Evolutionary conservation across 2,329 filamentous ascomycete species (phyloP), one percentile per base, ranked within the genome.

Genomic region (Aspergillus caelatus): DNA sequence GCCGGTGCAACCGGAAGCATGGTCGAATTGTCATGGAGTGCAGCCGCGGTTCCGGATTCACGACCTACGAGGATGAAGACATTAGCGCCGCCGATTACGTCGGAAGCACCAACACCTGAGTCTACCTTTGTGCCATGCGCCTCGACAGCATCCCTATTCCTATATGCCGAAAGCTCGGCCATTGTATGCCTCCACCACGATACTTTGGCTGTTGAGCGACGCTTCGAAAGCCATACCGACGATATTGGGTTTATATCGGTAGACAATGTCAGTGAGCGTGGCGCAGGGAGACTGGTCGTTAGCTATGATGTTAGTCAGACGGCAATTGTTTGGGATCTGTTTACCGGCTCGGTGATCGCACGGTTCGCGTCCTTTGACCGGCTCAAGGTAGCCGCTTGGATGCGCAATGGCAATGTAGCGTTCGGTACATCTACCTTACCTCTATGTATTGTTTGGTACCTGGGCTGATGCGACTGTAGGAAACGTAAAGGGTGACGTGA

Each of bases 401-500:
- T 99, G 94, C 87, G 90, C 52, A 97, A 97, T 80, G 95, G 95
- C 60, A 96, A 97, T 80, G 90, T 99, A 69, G 94, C 93, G 43
- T 98, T 98, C 83, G 95, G 94, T 97, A 84, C 9, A 78, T 89
- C 48, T 12, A 3, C 11, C 30, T 1, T 12, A 6, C 2, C 14
- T 26, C 11, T 10, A 19, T 41, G 73, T 60, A 34, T 8, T 12
- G 11, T 11, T 4, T 36, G n/a, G 7, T 2, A 3, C n/a, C 26
- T 6, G 26, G 41, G 54, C 48, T 62, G 9, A 62, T 45, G 9
- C 16, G 23, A 14, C 1, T 43, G 2, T 23, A 98, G 94, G 95
- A 62, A 97, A 97, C 75, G 86, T 89, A 9, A 92, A 97, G 77
- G 95, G 95, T 70, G 95, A 93, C 74, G 90, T 99, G 59, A 96